Evolutionary conservation across 768 basidiomycete genomes (phyloP), one percentile per base, ranked within the genome.

Genomic region (Rhodotorula taiwanensis): DNA sequence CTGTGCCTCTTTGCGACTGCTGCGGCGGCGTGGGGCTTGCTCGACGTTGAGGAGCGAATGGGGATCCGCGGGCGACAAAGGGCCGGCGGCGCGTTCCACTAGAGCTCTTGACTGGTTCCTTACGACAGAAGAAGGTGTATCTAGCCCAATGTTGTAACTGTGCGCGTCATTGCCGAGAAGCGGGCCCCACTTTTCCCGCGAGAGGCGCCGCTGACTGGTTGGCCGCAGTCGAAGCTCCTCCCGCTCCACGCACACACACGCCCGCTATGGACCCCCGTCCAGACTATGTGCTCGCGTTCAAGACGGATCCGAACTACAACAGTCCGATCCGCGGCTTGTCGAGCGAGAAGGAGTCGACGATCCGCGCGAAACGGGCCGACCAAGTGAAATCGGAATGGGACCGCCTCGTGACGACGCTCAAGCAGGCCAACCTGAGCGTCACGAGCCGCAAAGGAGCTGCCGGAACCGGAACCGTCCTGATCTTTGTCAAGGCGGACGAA

Each of bases 401-500:
- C 20, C 78, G 79, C 11, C 80, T 93, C 44, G 77, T 88, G 25
- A 77, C 82, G 25, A 80, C 80, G 0, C 81, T 93, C 25, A 81
- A 78, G 21, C 77, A 79, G 21, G 83, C 83, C 4, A 86, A 86
- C 5, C 76, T 92, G 51, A 81, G 81, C 52, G 86, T 84, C 0
- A 86, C 87, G 2, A 87, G 87, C 15, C 79, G 87, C 63, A 79
- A 84, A 28, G 89, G 89, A 5, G 60, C 55, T 0, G n/a, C 43
- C n/a, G 86, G 86, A 71, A 80, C 81, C 15, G 77, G 86, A 53
- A 87, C 86, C 2, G 84, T 92, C 11, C 77, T 92, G 9, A 77
- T 94, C 10, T 83, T 95, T 62, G 82, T 95, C 16, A 79, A 79
- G 14, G 89, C 88, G 66, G 83, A 86, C 0, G 78, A 81, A 45